These are phyloP conservation scores for Choricystis sp. DNA, from an alignment of 139 green algal genomes.

Conservation along the genomic window DNA sequence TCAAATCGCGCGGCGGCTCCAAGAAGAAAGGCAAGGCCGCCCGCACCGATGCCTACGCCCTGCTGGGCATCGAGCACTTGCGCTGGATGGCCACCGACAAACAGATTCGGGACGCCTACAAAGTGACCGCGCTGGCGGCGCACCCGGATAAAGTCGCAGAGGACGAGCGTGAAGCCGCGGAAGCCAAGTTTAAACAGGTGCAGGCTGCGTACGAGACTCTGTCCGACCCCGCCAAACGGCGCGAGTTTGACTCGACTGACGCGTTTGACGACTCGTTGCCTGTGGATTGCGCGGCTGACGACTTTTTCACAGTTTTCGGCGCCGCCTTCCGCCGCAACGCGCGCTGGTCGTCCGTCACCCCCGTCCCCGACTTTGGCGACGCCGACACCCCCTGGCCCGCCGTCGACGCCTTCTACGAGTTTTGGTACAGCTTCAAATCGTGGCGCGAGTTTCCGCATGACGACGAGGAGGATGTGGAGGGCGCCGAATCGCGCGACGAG, in stretches of 20 bases:
- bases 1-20: constrained; percentile 49
- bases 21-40: constrained; percentile 43
- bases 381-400: constrained; percentile 7
- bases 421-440: constrained; percentile 81
- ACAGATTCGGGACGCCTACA: constrained; percentile 71
- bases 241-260: constrained; percentile 84
- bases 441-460: constrained; percentile 93
- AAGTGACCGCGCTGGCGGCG: constrained; percentile 57
- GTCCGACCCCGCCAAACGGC: constrained; percentile 48
- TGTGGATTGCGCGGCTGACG: constrained; percentile 26
- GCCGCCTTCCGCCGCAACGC: constrained; percentile 80
- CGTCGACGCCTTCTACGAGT: constrained; percentile 87
- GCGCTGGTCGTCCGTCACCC: constrained; percentile 49
- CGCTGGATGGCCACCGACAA: constrained; percentile 64
- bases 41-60: constrained; percentile 56
- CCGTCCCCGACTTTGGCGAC: constrained; percentile 63
- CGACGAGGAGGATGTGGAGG: constrained; percentile 86
- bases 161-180: constrained; percentile 4
- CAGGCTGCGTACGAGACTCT: constrained; percentile 71
- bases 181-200: constrained; percentile 75
- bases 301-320: constrained; percentile 89
- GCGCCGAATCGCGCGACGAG: constrained; percentile 40
- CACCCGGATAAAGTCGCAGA: constrained; percentile 74
- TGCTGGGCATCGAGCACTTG: constrained; percentile 64
- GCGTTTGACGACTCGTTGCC: constrained; percentile 90